A percentile compares a stretch with the other conserved stretches of the same genome.
Evolutionary conservation across 495 filamentous ascomycete species (phyloP).

Genomic region (Penicillium verhagenii): DNA sequence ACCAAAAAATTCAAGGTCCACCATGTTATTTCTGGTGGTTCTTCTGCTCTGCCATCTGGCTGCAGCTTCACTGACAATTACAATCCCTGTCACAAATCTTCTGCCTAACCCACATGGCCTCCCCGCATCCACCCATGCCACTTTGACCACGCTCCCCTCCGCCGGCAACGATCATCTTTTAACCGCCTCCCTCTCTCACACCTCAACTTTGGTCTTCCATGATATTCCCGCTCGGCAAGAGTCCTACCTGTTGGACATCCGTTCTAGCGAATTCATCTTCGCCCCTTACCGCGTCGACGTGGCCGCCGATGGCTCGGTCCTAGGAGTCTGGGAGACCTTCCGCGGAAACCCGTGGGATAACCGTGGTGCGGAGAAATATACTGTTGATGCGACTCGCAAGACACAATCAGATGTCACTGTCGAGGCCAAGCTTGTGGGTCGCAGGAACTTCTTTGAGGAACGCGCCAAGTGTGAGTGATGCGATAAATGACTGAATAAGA

Average conservation of each 20-base stretch:
- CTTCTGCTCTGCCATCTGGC: constrained; percentile 13
- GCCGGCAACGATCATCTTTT: constrained; percentile 50
- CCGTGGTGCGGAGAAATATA: constrained; percentile 61
- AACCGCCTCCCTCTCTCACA: constrained; percentile 59
- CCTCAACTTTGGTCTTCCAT: constrained; percentile 70
- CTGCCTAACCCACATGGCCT: constrained; percentile 43
- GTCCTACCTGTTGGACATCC: constrained; percentile 79
- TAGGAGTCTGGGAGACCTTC: constrained; percentile 79
- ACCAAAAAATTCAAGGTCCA: too few species aligned
- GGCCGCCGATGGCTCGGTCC: constrained; percentile 38
- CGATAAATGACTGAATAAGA: not conserved
- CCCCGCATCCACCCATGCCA: constrained; percentile 55
- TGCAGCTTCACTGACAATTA: constrained; percentile 35
- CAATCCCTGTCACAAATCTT: constrained; percentile 47
- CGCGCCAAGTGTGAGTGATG: constrained; percentile 66
- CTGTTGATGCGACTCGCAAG: constrained; percentile 20
- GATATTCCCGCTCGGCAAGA: constrained; percentile 48
- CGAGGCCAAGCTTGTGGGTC: constrained; percentile 58
- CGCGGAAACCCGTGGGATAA: constrained; percentile 86
- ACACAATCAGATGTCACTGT: constrained; percentile 40
- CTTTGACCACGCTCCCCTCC: constrained; percentile 68
- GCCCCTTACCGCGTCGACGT: constrained; percentile 76
- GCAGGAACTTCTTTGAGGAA: constrained; percentile 72
- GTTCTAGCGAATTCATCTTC: constrained; percentile 69
- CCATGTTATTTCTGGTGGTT: not conserved